Conservation (phyloP, 371 early-diverging fungal species). For the Mortierella sp. region DNA sequence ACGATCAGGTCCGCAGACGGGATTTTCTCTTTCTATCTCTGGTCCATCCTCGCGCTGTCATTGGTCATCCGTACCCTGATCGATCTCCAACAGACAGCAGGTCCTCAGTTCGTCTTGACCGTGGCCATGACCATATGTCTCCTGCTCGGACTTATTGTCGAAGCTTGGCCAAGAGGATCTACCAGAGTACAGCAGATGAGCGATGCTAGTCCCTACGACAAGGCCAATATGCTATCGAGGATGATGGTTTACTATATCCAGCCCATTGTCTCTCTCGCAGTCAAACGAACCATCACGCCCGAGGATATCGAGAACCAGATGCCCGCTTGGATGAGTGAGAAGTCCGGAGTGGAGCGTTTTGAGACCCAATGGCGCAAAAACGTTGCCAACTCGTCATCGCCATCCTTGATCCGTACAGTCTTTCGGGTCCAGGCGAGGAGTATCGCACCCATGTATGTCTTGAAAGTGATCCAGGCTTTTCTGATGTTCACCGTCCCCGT, state of each 20-base stretch:
- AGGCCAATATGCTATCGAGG: conserved; percentile 31
- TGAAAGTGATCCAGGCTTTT: conserved; percentile 13
- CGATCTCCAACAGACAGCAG: background rate
- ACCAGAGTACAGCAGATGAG: conserved; percentile 28
- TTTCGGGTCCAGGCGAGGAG: conserved; percentile 11
- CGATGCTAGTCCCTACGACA: conserved; percentile 21
- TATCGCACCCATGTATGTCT: conserved; percentile 25
- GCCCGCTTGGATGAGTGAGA: conserved; percentile 20
- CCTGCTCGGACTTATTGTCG: conserved; percentile 23
- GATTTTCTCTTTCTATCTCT: conserved; percentile 30
- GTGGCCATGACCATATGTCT: background rate
- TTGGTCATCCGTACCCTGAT: conserved; percentile 12
- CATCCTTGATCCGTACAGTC: conserved; percentile 25
- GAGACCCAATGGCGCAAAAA: conserved; percentile 25
- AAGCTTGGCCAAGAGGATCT: conserved; percentile 39
- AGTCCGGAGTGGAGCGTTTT: background rate
- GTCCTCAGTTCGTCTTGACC: background rate
- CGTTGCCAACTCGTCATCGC: background rate
- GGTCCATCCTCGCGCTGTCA: background rate
- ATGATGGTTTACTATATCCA: conserved; percentile 20
- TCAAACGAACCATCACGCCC: conserved; percentile 10
- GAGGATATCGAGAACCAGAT: conserved; percentile 33
- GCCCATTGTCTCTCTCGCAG: conserved; percentile 21
- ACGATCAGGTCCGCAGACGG: conserved; percentile 37
- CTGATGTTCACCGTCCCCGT: conserved; percentile 27